Conservation (phyloP, 257 asterid genomes). For the Pogostemon cablin region DNA sequence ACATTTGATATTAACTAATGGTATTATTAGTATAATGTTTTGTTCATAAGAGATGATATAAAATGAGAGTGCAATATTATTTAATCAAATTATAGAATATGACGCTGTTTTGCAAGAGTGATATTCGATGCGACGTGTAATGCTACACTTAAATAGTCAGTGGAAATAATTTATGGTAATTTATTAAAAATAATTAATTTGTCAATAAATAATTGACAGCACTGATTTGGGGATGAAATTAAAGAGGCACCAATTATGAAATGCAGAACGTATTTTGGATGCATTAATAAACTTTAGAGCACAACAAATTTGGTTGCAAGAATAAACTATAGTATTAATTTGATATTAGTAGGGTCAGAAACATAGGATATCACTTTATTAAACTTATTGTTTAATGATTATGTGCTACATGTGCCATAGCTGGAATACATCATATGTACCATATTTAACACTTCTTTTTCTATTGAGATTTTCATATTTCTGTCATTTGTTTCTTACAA, state of each 20-base stretch:
- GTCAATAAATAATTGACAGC: background rate
- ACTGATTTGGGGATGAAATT: background rate
- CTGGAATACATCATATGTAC: background rate
- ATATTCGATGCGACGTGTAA: too few species aligned
- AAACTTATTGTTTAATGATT: background rate
- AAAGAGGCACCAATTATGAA: background rate
- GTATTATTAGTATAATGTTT: too few species aligned
- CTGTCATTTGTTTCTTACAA: too few species aligned
- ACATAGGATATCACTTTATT: constrained; percentile 24
- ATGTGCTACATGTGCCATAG: constrained; percentile 13
- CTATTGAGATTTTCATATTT: background rate
- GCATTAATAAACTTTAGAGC: constrained; percentile 6
- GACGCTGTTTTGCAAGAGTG: too few species aligned
- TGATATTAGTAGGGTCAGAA: background rate
- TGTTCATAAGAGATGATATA: too few species aligned
- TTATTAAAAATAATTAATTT: background rate
- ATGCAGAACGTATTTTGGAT: background rate
- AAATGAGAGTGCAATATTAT: too few species aligned
- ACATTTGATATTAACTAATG: too few species aligned
- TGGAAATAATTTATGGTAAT: too few species aligned
- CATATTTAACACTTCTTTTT: background rate
- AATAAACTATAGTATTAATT: background rate
- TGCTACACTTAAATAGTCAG: too few species aligned
- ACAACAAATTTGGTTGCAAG: constrained; percentile 13
- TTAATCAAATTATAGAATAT: too few species aligned